Conservation (phyloP, 2,329 filamentous ascomycete genomes). For the Xylariaceae sp. region DNA sequence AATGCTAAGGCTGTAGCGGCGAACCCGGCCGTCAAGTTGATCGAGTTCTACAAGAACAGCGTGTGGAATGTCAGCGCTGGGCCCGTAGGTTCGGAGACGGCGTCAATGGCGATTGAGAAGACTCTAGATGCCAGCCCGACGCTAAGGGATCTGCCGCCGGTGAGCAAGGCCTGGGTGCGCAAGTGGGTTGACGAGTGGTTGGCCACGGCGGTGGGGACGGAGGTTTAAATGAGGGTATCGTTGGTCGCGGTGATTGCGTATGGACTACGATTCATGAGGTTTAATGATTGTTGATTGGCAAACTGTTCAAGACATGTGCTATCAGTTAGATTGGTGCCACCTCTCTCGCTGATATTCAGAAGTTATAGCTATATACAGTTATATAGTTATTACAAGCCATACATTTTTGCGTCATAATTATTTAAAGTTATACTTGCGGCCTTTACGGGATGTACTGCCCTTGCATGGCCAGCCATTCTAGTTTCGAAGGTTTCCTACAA, state of each 20-base stretch:
- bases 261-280: neutral
- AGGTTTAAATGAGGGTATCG: neutral
- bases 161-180: slow-evolving; percentile 41
- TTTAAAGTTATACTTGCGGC: no score
- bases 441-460: no score
- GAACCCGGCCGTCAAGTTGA: slow-evolving; percentile 42
- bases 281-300: neutral
- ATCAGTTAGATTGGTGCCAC: neutral
- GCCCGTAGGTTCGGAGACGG: slow-evolving; percentile 10
- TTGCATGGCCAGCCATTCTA: no score
- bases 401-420: no score
- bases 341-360: no score
- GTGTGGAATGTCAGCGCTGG: slow-evolving; percentile 26
- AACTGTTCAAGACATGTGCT: neutral
- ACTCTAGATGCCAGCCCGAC: slow-evolving; percentile 34
- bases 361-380: no score
- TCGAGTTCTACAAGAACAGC: slow-evolving; percentile 38
- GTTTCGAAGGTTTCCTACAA: no score
- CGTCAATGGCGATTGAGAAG: slow-evolving; percentile 31
- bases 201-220: neutral
- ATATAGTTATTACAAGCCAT: no score
- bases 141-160: slow-evolving; percentile 35
- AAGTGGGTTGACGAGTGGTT: slow-evolving; percentile 46
- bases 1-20: no score
- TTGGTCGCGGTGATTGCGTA: neutral